Evolutionary conservation across 2,329 filamentous ascomycete genomes (phyloP).

Genomic region (Pestalotiopsis sp.): DNA sequence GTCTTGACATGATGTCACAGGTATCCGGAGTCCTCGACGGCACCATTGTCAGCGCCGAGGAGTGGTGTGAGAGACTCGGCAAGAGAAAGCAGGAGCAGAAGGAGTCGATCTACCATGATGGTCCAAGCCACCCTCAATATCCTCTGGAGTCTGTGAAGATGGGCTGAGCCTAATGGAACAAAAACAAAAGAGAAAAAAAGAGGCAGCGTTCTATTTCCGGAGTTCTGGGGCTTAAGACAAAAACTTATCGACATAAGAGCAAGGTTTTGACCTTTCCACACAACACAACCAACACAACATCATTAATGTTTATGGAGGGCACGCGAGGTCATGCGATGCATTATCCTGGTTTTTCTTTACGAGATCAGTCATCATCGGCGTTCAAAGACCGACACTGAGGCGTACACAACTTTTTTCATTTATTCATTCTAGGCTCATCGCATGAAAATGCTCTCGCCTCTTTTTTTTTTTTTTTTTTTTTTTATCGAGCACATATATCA

Average conservation of each 20-base stretch:
- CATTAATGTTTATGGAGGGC: slow-evolving; percentile 13
- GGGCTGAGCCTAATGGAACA: slow-evolving; percentile 23
- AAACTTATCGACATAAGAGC: slow-evolving; percentile 24
- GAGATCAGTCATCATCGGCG: background rate
- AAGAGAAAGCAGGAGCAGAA: slow-evolving; percentile 41
- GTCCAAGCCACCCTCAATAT: slow-evolving; percentile 13
- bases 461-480: background rate
- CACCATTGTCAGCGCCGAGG: slow-evolving; percentile 87
- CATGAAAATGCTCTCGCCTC: background rate
- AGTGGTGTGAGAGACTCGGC: slow-evolving; percentile 84
- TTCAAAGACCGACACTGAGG: background rate
- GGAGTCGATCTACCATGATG: slow-evolving; percentile 25
- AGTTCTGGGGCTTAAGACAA: slow-evolving; percentile 21
- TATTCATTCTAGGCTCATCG: background rate
- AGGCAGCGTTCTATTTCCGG: slow-evolving; percentile 12
- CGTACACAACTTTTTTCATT: background rate
- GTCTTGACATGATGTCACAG: slow-evolving; percentile 91
- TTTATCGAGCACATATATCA: background rate
- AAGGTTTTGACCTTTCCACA: slow-evolving; percentile 1
- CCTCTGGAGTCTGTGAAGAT: slow-evolving; percentile 28
- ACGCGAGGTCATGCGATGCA: background rate
- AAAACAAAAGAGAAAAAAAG: slow-evolving; percentile 21
- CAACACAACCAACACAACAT: slow-evolving; percentile 17
- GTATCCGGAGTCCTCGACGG: slow-evolving; percentile 87
- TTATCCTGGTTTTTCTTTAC: background rate